phyloP scores from a whole-genome alignment of 1,139 yeast genomes.

The Yamadazyma mexicana region DNA sequence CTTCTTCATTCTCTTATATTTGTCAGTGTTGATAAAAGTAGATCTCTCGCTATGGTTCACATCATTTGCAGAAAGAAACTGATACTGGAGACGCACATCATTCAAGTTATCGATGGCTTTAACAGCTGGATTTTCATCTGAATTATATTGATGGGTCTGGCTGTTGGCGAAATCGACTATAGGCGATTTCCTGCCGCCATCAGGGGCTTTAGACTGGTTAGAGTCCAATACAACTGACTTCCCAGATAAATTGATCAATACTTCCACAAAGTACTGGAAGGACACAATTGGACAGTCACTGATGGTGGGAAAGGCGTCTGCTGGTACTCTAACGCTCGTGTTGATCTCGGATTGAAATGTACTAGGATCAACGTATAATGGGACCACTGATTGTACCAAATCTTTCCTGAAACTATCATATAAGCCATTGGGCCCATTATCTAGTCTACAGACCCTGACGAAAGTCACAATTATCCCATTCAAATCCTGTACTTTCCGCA shows the following conservation, averaged over 20 bases:
- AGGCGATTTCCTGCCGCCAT: conserved; percentile 15
- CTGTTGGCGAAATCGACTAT: conserved; percentile 17
- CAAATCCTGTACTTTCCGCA: conserved; percentile 68
- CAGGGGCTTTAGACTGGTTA: conserved; percentile 17
- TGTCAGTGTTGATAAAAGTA: conserved; percentile 74
- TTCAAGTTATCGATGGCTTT: conserved; percentile 10
- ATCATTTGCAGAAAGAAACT: conserved; percentile 20
- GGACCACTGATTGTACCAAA: conserved; percentile 72
- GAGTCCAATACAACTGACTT: conserved; percentile 35
- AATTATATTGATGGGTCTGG: conserved; percentile 1
- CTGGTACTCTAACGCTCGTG: conserved; percentile 70
- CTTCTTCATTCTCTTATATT: conserved; percentile 68
- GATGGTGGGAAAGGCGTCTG: conserved; percentile 85
- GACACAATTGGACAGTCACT: conserved; percentile 71
- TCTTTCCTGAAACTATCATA: conserved; percentile 84
- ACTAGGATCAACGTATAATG: conserved; percentile 74
- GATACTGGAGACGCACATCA: conserved; percentile 35
- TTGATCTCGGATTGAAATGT: conserved; percentile 58
- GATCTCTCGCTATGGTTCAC: conserved; percentile 37
- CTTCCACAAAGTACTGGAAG: conserved; percentile 85
- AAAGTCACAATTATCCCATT: conserved; percentile 79
- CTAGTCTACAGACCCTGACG: conserved; percentile 77
- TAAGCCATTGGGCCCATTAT: conserved; percentile 61
- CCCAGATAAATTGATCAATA: conserved; percentile 65
- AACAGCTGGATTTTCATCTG: conserved; percentile 3